phyloP scores from a whole-genome alignment of 805 yeast species.

The Metschnikowia cubensis region DNA sequence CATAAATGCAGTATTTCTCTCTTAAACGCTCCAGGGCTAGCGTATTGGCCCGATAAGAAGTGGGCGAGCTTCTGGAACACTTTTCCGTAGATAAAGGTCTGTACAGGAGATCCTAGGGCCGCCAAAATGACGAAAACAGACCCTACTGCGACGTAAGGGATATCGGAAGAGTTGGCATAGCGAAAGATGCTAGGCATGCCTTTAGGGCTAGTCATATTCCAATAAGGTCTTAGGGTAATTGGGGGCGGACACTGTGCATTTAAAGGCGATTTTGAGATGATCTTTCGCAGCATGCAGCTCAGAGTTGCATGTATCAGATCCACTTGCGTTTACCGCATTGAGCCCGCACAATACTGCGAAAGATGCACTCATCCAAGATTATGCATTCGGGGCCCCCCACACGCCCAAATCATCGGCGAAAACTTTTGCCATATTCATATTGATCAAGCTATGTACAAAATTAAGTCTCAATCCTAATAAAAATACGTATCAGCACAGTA shows the following conservation, averaged over 20 bases:
- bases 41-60: slow-evolving; percentile 29
- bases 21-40: slow-evolving; percentile 18
- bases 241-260: background rate
- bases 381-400: background rate
- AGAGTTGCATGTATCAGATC: slow-evolving; percentile 3
- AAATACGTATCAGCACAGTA: slow-evolving; percentile 13
- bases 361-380: background rate
- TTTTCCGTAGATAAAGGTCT: slow-evolving; percentile 63
- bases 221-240: background rate
- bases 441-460: background rate
- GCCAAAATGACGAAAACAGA: slow-evolving; percentile 41
- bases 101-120: slow-evolving; percentile 57
- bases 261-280: background rate
- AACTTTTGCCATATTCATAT: background rate
- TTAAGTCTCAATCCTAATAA: background rate
- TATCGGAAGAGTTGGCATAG: slow-evolving; percentile 10
- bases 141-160: slow-evolving; percentile 10
- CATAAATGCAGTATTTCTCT: slow-evolving; percentile 24
- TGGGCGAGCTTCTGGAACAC: slow-evolving; percentile 43
- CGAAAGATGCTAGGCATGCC: slow-evolving; percentile 10
- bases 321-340: slow-evolving; percentile 9
- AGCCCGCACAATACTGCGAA: slow-evolving; percentile 13
- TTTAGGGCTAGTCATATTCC: background rate
- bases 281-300: slow-evolving; percentile 3
- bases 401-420: background rate